Evolutionary conservation across 2,329 filamentous ascomycete species (phyloP), one percentile per base, ranked within the genome.

Genomic region (Nectriaceae sp.): DNA sequence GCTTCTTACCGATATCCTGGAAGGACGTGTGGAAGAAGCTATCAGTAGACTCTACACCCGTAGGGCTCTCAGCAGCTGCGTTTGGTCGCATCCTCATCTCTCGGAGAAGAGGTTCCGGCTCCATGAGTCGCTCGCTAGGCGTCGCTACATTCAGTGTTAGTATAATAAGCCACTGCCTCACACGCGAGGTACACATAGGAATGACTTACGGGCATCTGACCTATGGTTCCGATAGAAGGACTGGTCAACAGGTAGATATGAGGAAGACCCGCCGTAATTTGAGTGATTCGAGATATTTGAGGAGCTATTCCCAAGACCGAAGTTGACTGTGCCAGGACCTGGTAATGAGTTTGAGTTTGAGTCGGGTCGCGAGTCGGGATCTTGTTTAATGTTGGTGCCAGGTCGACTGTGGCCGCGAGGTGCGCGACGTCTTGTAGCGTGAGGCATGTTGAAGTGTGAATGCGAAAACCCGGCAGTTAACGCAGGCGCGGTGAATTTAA

Each of bases 1-100:
- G 70, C 39, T 82, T 77, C n/a, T 77, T 74, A 0, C 84, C 84
- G 4, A 90, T 81, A 5, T 79, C 76, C 37, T 70, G 66, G 33
- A 75, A 75, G 1, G 73, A 75, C 2, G 66, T 68, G 35, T 74
- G 67, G 31, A 74, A 72, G 52, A 73, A 73, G 44, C 67, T 71
- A 6, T 37, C 10, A 8, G 26, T 10, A 0, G 47, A 46, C 11
- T 70, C 64, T 2, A 56, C 47, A 22, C 57, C 65, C 8, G 49
- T 52, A 0, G 65, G 60, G 35, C 61, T 65, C 0, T 52, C 55
- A 5, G 44, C 56, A 10, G 57, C 49, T 2, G 53, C 48, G 40
- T 57, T 62, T 0, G 57, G 56, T 2, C 62, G 61, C 40, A 62
- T 59, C 45, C 72, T 67, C 10, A 74, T 49, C 48, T 74, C 70